A percentile compares a stretch with the other conserved stretches of the same genome.
Evolutionary conservation across 805 yeast species (phyloP).

Genomic region (Candida namnaoensis): DNA sequence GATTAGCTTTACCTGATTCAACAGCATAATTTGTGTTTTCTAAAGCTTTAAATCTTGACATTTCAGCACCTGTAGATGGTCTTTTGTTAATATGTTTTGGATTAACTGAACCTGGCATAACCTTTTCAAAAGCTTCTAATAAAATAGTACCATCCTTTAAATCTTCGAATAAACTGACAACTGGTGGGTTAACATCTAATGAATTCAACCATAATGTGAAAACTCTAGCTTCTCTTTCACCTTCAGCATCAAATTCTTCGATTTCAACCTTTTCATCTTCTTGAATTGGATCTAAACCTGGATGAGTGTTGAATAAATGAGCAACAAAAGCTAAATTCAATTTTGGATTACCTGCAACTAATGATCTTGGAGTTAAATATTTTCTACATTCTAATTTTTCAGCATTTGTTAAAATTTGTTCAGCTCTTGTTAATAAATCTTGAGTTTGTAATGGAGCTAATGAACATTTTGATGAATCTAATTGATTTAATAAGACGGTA

Average conservation of each 20-base stretch:
- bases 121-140: slow-evolving; percentile 91
- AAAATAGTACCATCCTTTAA: slow-evolving; percentile 86
- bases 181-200: slow-evolving; percentile 92
- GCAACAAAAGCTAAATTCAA: slow-evolving; percentile 97
- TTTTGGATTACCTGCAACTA: slow-evolving; percentile 94
- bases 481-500: slow-evolving; percentile 80
- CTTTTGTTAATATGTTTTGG: slow-evolving; percentile 73
- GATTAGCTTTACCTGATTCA: slow-evolving; percentile 86
- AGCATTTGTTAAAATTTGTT: slow-evolving; percentile 76
- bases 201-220: slow-evolving; percentile 97
- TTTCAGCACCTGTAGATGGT: slow-evolving; percentile 65
- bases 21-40: slow-evolving; percentile 99
- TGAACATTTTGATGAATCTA: slow-evolving; percentile 78
- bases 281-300: slow-evolving; percentile 93
- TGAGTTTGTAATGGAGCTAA: slow-evolving; percentile 53
- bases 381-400: slow-evolving; percentile 89
- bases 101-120: slow-evolving; percentile 86
- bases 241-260: slow-evolving; percentile 98
- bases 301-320: slow-evolving; percentile 90
- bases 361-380: slow-evolving; percentile 86
- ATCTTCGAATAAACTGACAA: slow-evolving; percentile 86
- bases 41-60: slow-evolving; percentile 87
- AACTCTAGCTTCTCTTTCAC: slow-evolving; percentile 98
- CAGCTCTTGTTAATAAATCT: slow-evolving; percentile 78
- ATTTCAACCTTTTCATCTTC: slow-evolving; percentile 88